These are phyloP conservation scores for Oidiodendron maius DNA, from an alignment of 495 filamentous ascomycete species.

Conservation along the genomic window DNA sequence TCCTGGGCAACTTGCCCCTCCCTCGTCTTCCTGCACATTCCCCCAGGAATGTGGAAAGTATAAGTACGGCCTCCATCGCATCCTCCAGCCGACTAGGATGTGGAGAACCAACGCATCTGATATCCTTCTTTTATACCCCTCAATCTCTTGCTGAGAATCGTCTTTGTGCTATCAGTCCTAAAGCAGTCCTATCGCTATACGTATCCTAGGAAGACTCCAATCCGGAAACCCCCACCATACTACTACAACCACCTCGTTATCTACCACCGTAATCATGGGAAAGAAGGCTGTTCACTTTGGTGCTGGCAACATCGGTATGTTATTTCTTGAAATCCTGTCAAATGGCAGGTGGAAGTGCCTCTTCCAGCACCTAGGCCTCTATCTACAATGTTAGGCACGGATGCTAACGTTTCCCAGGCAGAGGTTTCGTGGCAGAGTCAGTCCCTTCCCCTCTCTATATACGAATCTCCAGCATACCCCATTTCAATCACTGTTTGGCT, in stretches of 20 bases:
- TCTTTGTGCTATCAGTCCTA: no score
- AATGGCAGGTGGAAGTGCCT: neutral
- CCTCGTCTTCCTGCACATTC: no score
- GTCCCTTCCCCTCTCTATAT: neutral
- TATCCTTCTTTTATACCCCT: neutral
- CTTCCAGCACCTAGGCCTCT: no score
- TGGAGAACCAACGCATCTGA: neutral
- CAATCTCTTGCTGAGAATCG: neutral
- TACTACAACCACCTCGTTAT: neutral
- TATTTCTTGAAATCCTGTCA: conserved; percentile 9
- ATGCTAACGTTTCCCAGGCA: conserved; percentile 8
- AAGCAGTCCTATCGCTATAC: no score
- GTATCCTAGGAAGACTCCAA: no score
- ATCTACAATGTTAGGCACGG: no score
- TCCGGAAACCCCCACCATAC: neutral
- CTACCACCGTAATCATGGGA: conserved; percentile 10
- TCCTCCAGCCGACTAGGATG: neutral
- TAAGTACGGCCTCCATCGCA: no score
- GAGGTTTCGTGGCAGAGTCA: conserved; percentile 26
- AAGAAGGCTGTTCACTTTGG: conserved; percentile 92
- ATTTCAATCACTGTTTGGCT: neutral
- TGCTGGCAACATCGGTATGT: conserved; percentile 91
- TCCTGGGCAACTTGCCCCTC: no score
- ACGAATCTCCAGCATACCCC: neutral
- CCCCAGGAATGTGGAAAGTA: no score